Percentiles rank a stretch among this genome's conserved stretches.
Conservation (phyloP, 805 yeast species). For the Lipomyces starkeyi region DNA sequence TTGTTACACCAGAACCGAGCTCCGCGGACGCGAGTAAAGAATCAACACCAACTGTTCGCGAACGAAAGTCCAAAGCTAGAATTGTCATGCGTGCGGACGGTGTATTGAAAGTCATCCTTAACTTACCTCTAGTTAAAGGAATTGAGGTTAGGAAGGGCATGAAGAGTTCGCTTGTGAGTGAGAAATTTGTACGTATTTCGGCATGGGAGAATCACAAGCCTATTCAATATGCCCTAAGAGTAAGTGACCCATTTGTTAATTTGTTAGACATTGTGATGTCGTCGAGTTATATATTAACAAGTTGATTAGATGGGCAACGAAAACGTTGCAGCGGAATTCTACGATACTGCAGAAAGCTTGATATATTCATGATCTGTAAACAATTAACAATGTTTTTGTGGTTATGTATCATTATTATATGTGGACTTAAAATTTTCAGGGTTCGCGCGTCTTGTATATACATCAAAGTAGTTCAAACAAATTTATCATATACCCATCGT, state of each 20-base stretch:
- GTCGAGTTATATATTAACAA: background rate
- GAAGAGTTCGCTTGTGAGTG: slow-evolving; percentile 82
- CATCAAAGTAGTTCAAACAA: background rate
- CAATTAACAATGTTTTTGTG: background rate
- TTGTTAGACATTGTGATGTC: background rate
- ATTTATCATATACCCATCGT: background rate
- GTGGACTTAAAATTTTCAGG: background rate
- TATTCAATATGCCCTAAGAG: slow-evolving; percentile 78
- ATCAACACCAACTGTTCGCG: slow-evolving; percentile 23
- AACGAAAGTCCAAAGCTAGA: slow-evolving; percentile 55
- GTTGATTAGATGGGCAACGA: slow-evolving; percentile 13
- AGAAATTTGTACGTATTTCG: slow-evolving; percentile 79
- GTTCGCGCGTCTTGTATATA: background rate
- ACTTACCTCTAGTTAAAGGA: slow-evolving; percentile 63
- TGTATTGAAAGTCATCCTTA: slow-evolving; percentile 78
- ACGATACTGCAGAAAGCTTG: background rate
- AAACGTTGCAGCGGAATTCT: slow-evolving; percentile 7
- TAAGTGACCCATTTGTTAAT: slow-evolving; percentile 4
- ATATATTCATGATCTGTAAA: background rate
- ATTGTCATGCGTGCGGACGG: slow-evolving; percentile 92
- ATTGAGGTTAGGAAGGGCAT: slow-evolving; percentile 77
- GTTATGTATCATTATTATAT: background rate
- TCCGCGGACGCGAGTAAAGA: slow-evolving; percentile 14
- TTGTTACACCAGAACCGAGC: slow-evolving; percentile 10
- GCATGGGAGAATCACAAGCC: slow-evolving; percentile 71